phyloP scores from a whole-genome alignment of 148 eudicot genomes.

The Heliosperma pusillum region DNA sequence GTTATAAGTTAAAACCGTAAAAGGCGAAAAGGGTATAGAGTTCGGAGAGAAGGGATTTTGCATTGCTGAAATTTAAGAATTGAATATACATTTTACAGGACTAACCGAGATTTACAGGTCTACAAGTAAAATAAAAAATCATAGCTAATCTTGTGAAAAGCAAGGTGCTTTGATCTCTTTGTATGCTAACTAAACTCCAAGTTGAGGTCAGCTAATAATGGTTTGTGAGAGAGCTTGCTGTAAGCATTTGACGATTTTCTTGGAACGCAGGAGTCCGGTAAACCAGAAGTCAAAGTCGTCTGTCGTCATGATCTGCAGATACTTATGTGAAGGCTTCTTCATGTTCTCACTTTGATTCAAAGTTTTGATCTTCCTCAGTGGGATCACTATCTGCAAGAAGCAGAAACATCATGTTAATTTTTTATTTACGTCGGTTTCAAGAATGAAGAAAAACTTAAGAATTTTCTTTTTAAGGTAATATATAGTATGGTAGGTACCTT shows the following conservation, averaged over 20 bases:
- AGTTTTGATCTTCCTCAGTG: conserved; percentile 32
- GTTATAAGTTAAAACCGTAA: too few relatives aligned
- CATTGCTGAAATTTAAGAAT: background rate
- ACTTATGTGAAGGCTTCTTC: conserved; percentile 37
- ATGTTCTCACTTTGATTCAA: conserved; percentile 25
- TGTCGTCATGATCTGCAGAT: conserved; percentile 30
- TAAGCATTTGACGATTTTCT: conserved; percentile 28
- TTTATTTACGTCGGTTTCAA: too few relatives aligned
- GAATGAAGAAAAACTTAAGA: too few relatives aligned
- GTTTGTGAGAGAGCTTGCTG: conserved; percentile 19
- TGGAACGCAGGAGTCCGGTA: conserved; percentile 30
- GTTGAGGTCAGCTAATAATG: background rate
- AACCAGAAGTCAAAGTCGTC: conserved; percentile 47
- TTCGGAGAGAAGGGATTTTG: background rate
- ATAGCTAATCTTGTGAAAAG: background rate
- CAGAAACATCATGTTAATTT: background rate
- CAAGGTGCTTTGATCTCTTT: background rate
- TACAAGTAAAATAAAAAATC: background rate
- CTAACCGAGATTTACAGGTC: background rate
- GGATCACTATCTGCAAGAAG: conserved; percentile 29
- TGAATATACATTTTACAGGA: background rate
- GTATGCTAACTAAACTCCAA: background rate
- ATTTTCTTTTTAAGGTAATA: too few relatives aligned
- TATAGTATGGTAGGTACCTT: conserved; percentile 6
- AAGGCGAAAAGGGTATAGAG: background rate